A percentile compares a stretch with the other conserved stretches of the same genome.
Evolutionary conservation across 306 rosid genomes (phyloP).

Genomic region (Myrica gale): DNA sequence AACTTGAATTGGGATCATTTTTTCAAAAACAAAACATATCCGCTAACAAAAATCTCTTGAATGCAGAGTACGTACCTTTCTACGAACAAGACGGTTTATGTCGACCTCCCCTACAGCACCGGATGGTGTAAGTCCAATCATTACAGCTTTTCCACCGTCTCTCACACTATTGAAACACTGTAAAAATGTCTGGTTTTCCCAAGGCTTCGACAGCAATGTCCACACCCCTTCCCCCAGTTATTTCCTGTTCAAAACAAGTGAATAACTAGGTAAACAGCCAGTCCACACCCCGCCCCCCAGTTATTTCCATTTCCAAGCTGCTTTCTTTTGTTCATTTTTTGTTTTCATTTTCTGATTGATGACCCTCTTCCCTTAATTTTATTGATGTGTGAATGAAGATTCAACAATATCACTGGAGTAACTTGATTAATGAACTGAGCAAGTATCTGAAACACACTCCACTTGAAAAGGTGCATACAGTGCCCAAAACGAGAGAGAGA

Average conservation of each 20-base stretch:
- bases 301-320: neutral
- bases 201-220: constrained; percentile 95
- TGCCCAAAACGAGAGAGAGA: too few species aligned
- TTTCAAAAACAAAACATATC: neutral
- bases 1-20: neutral
- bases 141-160: constrained; percentile 97
- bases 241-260: constrained; percentile 58
- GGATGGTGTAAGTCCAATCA: constrained; percentile 78
- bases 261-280: constrained; percentile 15
- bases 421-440: neutral
- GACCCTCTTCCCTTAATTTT: neutral
- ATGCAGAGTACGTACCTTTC: constrained; percentile 56
- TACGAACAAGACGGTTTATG: constrained; percentile 87
- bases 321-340: too few species aligned
- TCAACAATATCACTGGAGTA: neutral
- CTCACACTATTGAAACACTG: constrained; percentile 82
- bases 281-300: too few species aligned
- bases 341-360: neutral
- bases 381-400: too few species aligned
- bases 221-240: constrained; percentile 88
- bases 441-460: neutral
- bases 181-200: constrained; percentile 79
- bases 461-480: too few species aligned
- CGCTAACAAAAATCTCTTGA: neutral
- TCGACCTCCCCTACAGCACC: constrained; percentile 86